Evolutionary conservation across 1,139 yeast species (phyloP), one percentile per base, ranked within the genome.

Genomic region (Geotrichum siamense): DNA sequence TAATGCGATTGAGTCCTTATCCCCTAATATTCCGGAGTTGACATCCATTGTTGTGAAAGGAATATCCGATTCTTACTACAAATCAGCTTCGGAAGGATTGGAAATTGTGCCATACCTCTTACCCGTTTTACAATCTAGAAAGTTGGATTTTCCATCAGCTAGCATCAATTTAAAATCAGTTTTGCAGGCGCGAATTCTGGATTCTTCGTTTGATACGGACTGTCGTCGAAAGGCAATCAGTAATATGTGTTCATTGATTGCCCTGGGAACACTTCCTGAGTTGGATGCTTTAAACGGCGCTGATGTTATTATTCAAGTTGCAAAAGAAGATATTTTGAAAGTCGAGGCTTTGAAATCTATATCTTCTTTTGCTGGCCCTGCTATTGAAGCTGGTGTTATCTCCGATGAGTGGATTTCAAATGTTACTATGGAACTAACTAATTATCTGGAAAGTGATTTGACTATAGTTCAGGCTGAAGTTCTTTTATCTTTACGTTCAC

Each of bases 41-140:
- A 52, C 70, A 6, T 57, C 61, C 2, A 64, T 66, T 43, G 64
- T 79, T n/a, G 55, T 67, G 12, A 50, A 55, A 8, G 79, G 79
- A 10, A 58, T 77, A 32, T 60, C 64, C 1, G 67, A 62, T 21
- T 63, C 72, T 8, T 70, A 75, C 50, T 75, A 74, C 55, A 77
- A 75, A 53, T 67, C 76, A 26, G 67, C 77, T 9, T 59, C 69
- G 13, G 81, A 78, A 49, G 73, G 76, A 9, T 62, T 79, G 32
- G 67, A 60, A 38, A 67, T 75, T n/a, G 22, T 39, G 13, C 31
- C 23, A 13, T 19, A 35, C 25, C 29, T 47, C 3, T 39, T 47
- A 16, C 46, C 47, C 19, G 34, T 43, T 10, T 40, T 32, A 22
- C 8, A 10, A 33, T 6, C 25, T 4, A n/a, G 12, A 15, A 41